These are phyloP conservation scores for Hericium erinaceus DNA, from an alignment of 768 basidiomycete genomes.

Conservation along the genomic window DNA sequence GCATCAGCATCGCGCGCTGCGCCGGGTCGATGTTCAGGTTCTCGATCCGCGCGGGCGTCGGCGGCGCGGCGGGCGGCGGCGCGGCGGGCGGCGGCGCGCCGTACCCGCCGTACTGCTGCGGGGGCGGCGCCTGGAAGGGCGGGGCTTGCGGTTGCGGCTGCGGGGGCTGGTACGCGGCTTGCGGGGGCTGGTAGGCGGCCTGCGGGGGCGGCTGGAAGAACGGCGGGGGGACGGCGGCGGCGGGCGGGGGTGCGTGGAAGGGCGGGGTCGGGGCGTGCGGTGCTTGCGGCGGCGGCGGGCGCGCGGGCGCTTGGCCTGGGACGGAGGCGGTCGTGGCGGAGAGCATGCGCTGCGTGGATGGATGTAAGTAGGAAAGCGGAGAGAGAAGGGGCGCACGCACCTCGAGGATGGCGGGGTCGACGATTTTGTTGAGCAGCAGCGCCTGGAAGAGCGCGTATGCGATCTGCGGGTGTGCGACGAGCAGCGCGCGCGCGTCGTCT, in stretches of 20 bases:
- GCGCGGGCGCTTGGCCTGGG: slow-evolving; percentile 10
- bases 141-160: slow-evolving; percentile 24
- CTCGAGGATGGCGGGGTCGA: slow-evolving; percentile 78
- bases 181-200: slow-evolving; percentile 18
- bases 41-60: slow-evolving; percentile 22
- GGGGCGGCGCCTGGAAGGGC: slow-evolving; percentile 21
- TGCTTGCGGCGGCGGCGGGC: slow-evolving; percentile 7
- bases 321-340: slow-evolving; percentile 24
- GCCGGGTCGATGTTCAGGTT: slow-evolving; percentile 11
- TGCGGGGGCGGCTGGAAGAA: slow-evolving; percentile 15
- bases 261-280: slow-evolving; percentile 4
- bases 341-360: slow-evolving; percentile 36
- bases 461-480: slow-evolving; percentile 82
- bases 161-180: slow-evolving; percentile 18
- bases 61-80: slow-evolving; percentile 18
- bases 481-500: slow-evolving; percentile 74
- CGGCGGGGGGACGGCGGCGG: slow-evolving; percentile 16
- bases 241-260: slow-evolving; percentile 8
- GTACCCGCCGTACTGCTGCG: slow-evolving; percentile 15
- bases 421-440: slow-evolving; percentile 85
- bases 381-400: slow-evolving; percentile 24
- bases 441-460: slow-evolving; percentile 96
- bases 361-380: not conserved
- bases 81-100: slow-evolving; percentile 20
- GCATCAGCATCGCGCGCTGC: slow-evolving; percentile 61